phyloP scores from a whole-genome alignment of 306 rosid species.

The Castanea crenata region DNA sequence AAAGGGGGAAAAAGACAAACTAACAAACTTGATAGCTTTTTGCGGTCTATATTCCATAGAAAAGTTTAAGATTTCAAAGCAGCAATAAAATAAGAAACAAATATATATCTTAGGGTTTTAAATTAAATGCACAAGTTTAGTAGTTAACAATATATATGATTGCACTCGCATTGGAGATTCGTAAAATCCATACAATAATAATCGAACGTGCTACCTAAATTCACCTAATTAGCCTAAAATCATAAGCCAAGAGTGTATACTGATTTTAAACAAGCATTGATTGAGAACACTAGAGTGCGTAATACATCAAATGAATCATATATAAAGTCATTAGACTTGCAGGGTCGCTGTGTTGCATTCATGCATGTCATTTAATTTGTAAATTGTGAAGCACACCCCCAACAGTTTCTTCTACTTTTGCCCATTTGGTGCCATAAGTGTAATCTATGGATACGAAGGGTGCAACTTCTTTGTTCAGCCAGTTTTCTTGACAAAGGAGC shows the following conservation, averaged over 20 bases:
- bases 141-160: neutral
- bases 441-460: slow-evolving; percentile 46
- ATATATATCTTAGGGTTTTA: neutral
- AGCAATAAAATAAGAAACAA: neutral
- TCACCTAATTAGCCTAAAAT: neutral
- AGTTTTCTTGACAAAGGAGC: slow-evolving; percentile 62
- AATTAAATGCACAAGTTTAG: neutral
- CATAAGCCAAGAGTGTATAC: neutral
- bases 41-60: too few species aligned
- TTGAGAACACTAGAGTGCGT: neutral
- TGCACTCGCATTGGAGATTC: neutral
- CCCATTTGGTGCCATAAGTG: slow-evolving; percentile 47
- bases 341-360: neutral
- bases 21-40: too few species aligned
- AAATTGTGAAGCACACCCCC: neutral
- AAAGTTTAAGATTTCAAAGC: neutral
- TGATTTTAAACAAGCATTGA: neutral
- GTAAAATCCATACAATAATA: neutral
- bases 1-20: too few species aligned
- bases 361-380: neutral
- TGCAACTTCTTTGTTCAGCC: slow-evolving; percentile 41
- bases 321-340: too few species aligned
- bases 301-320: neutral
- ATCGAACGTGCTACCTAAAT: neutral
- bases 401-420: neutral